A percentile compares a stretch with the other conserved stretches of the same genome.
Evolutionary conservation across 202 grass and related monocot species (phyloP).

Genomic region (Saccharum hybrid): DNA sequence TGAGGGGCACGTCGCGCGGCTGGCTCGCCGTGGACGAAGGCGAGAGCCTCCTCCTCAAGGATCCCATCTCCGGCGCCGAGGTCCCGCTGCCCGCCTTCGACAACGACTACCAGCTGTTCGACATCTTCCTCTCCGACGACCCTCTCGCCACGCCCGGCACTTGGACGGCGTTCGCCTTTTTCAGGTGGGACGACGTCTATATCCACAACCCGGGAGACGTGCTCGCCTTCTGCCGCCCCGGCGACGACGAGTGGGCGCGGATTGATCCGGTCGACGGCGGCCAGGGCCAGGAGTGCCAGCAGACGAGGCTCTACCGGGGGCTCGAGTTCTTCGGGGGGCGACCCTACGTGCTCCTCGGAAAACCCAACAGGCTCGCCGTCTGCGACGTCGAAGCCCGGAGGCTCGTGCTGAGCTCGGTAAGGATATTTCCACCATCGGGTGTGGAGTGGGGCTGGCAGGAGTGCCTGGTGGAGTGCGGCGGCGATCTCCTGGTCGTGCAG

Average conservation of each 20-base stretch:
- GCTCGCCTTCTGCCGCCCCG: conserved; percentile 29
- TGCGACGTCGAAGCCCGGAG: conserved; percentile 23
- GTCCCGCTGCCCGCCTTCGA: conserved; percentile 8
- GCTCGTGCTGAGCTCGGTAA: neutral
- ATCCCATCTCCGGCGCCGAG: neutral
- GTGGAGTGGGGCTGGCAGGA: neutral
- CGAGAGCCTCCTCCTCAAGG: neutral
- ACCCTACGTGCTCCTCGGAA: neutral
- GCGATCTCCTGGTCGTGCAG: conserved; percentile 15
- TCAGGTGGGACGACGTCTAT: neutral
- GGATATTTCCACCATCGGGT: rapidly evolving
- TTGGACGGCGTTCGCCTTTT: conserved; percentile 21
- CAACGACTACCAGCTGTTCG: neutral
- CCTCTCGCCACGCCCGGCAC: neutral
- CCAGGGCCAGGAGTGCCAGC: neutral
- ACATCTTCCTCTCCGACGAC: conserved; percentile 32
- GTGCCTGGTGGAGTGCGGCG: conserved; percentile 12
- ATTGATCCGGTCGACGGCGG: neutral
- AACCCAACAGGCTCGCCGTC: neutral
- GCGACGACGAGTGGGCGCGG: conserved; percentile 8
- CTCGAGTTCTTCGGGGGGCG: conserved; percentile 31
- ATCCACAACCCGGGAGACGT: neutral
- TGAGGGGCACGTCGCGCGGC: neutral
- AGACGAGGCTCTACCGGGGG: neutral
- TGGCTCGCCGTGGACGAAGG: conserved; percentile 21